Evolutionary conservation across 768 basidiomycete genomes (phyloP), one percentile per base, ranked within the genome.

Genomic region (Cystofilobasidium bisporidii): DNA sequence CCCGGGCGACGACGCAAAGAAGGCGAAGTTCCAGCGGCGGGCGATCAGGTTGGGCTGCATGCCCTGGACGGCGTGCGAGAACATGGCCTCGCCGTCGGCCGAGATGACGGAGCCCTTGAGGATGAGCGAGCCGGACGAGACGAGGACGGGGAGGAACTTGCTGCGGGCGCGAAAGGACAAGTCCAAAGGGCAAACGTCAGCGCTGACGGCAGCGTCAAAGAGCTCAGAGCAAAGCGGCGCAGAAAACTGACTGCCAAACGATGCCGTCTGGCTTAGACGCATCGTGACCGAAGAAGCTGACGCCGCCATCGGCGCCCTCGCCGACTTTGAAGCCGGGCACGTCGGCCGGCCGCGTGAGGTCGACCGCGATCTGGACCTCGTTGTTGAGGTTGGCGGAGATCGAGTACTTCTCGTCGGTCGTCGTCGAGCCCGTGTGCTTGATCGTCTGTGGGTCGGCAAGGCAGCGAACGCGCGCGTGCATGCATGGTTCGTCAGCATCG

Each of bases 31-130:
- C 96, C 96, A 99, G 12, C 87, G 79, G 24, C 89, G 81, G 18
- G 96, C 96, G 72, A 96, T 33, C 65, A 91, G 83, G 78, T 99
- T 89, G 59, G 94, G 92, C 11, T 91, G 84, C 91, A 99, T 94
- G 76, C 94, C 96, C 76, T 98, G 94, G 76, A 98, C 96, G 55
- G 94, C 94, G 77, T 94, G 89, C 24, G 93, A 83, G 76, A 94
- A 85, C 87, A 91, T 89, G 33, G 70, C 78, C 45, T 72, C 77
- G 48, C 73, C 77, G 26, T 71, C 72, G 3, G 73, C 78, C 11
- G 79, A 59, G 64, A 79, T 78, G 9, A 86, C 86, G 66, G 83
- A 78, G 53, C 88, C 89, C 38, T 84, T 82, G 70, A 80, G 76
- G 58, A 88, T 83, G 76, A 93, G 74, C 71, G 84, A 82, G 8